Evolutionary conservation across 192 early-diverging fungal genomes (phyloP), one percentile per base, ranked within the genome.

Genomic region (Jimgerdemannia lactiflua): DNA sequence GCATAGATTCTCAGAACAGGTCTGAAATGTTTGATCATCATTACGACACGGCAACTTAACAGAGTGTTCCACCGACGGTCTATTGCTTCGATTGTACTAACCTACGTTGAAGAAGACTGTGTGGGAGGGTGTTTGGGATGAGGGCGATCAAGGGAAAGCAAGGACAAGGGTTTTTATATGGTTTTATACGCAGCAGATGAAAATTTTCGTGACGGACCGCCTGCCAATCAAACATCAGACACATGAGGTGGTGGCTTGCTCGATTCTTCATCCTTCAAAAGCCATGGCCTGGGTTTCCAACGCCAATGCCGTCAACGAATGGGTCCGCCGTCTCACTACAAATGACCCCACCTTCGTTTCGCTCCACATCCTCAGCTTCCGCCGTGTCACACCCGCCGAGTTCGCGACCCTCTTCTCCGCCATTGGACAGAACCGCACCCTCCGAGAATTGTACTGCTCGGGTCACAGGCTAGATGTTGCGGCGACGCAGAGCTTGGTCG

Each of bases 361-460:
- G 42, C 79, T 89, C 20, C 88, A 89, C 40, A 89, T 89, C 71
- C 82, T 89, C 72, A 86, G 82, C 71, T 86, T 86, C 69, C 83
- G 88, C 39, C 77, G 76, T 4, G 69, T 89, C 59, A 75, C 83
- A 1, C 72, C 78, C 17, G 59, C 75, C 10, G 81, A 89, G 70
- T 75, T 89, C 40, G 79, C 74, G 8, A 72, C 71, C 9, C 49
- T 89, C 70, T 89, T 89, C 74, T 70, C 72, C 0, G 84, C 87
- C 1, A 43, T 89, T 3, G 73, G 73, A 1, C 17, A 39, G 11
- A 89, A 89, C 65, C 73, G 81, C 2, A 83, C 80, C 3, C 76
- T 89, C 4, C 76, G 82, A 63, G 83, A 89, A 66, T 63, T 89
- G 39, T 86, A 87, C 64, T 82, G 85, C 64, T 89, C 87, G 0